Base-by-base conservation (phyloP, 768 basidiomycete genomes). In the Podaxis sp. region DNA sequence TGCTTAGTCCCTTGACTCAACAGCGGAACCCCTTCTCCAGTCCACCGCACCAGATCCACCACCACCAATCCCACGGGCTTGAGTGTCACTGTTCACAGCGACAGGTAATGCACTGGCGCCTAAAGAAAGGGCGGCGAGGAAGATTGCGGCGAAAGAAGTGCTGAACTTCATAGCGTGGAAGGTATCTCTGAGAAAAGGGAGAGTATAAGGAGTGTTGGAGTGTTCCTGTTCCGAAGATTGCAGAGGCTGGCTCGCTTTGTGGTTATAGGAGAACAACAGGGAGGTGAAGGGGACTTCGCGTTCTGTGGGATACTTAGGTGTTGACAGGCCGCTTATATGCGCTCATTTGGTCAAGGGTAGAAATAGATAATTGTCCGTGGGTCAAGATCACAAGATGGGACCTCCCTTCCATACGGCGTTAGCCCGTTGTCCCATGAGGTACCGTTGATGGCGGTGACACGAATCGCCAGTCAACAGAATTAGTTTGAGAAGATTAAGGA, bases 281-380 rank as follows among this genome's bases (percentile, higher is more conserved):
- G 52, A 40, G 32, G 21, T 40, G n/a, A 40, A 27, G 35, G 58
- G 59, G 32, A 25, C 16, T 46, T 53, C 28, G 51, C 25, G 50
- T 52, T 44, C 44, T 37, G 44, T 28, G 52, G 16, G 47, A 50
- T 50, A 14, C 28, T 44, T 28, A 18, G 21, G 35, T 28, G 38
- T 44, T 61, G 59, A 61, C 59, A 61, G 59, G 42, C 44, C 32
- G 42, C 52, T 61, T 61, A 47, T 61, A 61, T 61, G 32, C 18
- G 37, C 32, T 25, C 36, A 9, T 48, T 36, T 55, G 52, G 42
- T 9, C 5, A 4, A 7, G 14, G 16, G 51, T 53, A 61, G 52
- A 61, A 61, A 61, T 61, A 61, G 59, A 54, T 44, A 23, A 35
- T 55, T 37, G 23, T 35, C 59, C 53, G 59, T 61, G 59, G 46